Evolutionary conservation across 2,329 filamentous ascomycete genomes (phyloP), one percentile per base, ranked within the genome.

Genomic region (Moelleriella libera): DNA sequence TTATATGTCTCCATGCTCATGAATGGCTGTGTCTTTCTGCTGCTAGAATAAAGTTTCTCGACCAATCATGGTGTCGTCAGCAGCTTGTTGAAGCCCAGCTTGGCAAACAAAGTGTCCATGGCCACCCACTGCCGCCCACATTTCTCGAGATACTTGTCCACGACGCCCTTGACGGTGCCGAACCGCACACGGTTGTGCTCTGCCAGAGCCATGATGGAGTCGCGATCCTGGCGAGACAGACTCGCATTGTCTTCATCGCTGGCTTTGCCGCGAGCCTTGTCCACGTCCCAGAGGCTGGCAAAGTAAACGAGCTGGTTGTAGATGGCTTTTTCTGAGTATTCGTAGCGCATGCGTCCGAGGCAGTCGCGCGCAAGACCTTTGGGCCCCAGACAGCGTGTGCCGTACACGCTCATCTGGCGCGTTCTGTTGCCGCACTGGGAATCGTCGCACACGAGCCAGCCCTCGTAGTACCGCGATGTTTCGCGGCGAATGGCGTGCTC

Each of bases 261-360:
- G 21, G 70, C 75, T 52, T 68, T 71, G 43, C 57, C 58, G 53
- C 78, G 78, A 11, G 84, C 84, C 66, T 86, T 88, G 52, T 97
- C 89, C 3, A 94, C 84, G 64, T 98, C 89, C 72, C 88, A 98
- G 48, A 97, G 67, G 45, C 76, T 76, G 31, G 84, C 77, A 61
- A 89, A 85, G 68, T 95, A 98, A 47, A 97, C 68, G 41, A 98
- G 72, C 67, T 98, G 92, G 63, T 94, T 97, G 68, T 96, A 97
- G 50, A 97, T 75, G 58, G 84, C 83, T 67, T 92, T 90, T 68
- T 97, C 92, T 1, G 77, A 74, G 59, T 86, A 83, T 67, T 94
- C 88, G 62, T 89, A 96, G 28, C 77, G 71, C 89, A 98, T 97
- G 45, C 79, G 79, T 21, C 92, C 92, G 4, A 82, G 69, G 62